Evolutionary conservation across 2,329 filamentous ascomycete species (phyloP).

Genomic region (Graphiopsis chlorocephala): DNA sequence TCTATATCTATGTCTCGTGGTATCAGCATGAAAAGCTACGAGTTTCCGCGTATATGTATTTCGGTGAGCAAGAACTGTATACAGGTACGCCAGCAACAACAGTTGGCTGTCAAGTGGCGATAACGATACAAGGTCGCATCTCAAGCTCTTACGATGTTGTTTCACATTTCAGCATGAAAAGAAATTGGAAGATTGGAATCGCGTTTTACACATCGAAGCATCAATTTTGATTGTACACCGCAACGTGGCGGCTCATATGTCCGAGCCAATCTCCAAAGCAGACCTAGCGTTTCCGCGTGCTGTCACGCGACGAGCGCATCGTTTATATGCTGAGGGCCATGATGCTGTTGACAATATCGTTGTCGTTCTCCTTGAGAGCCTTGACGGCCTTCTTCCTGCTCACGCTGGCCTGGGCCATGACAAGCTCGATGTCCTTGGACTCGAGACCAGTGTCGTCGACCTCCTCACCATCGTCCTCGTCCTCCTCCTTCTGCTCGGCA

Average conservation of each 20-base stretch:
- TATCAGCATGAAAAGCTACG: neutral
- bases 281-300: conserved; percentile 5
- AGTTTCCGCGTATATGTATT: neutral
- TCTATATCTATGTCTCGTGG: neutral
- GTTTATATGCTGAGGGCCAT: conserved; percentile 74
- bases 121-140: neutral
- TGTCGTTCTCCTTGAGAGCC: conserved; percentile 98
- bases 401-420: conserved; percentile 96
- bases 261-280: conserved; percentile 13
- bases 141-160: neutral
- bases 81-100: neutral
- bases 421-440: conserved; percentile 98
- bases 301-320: neutral
- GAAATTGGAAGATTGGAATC: neutral
- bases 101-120: neutral
- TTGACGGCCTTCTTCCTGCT: conserved; percentile 98
- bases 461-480: conserved; percentile 91
- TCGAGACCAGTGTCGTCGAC: conserved; percentile 92
- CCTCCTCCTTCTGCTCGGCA: conserved; percentile 60
- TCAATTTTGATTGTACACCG: conserved; percentile 16
- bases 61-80: neutral
- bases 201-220: conserved; percentile 15
- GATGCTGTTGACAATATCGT: conserved; percentile 99
- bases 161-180: neutral
- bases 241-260: conserved; percentile 8